These are phyloP conservation scores for Mycosphaerella sp. DNA, from an alignment of 2,329 filamentous ascomycete species.

Conservation along the genomic window DNA sequence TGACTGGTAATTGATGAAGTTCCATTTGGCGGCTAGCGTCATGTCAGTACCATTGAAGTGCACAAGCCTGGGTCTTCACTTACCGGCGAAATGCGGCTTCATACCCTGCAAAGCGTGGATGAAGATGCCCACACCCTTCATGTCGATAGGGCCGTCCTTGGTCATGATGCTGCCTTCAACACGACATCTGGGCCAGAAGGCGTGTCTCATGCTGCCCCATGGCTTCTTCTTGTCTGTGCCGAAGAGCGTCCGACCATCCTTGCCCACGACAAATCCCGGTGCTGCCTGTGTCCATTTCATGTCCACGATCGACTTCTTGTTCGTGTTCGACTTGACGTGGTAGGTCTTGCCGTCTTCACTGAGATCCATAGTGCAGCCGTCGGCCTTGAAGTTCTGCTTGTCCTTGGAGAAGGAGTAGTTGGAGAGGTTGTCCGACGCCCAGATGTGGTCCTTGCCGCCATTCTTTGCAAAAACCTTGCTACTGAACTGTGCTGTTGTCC, in stretches of 20 bases:
- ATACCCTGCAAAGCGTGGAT: conserved; percentile 88
- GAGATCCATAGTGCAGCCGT: conserved; percentile 76
- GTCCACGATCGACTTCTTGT: conserved; percentile 75
- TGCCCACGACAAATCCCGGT: conserved; percentile 78
- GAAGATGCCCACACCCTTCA: conserved; percentile 73
- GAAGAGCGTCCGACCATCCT: conserved; percentile 74
- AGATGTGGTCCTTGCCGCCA: conserved; percentile 65
- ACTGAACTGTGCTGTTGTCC: conserved; percentile 89
- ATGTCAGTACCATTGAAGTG: conserved; percentile 3
- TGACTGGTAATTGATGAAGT: conserved; percentile 86
- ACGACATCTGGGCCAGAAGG: conserved; percentile 85
- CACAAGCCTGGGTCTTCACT: conserved; percentile 21
- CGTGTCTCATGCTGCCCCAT: conserved; percentile 88
- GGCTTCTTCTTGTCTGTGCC: conserved; percentile 80
- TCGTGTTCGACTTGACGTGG: conserved; percentile 83
- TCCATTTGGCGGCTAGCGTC: conserved; percentile 68
- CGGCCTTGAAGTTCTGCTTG: conserved; percentile 75
- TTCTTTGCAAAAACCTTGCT: conserved; percentile 79
- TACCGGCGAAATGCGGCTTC: conserved; percentile 94
- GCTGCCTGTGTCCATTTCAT: conserved; percentile 68
- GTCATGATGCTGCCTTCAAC: conserved; percentile 81
- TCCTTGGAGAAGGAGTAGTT: conserved; percentile 81
- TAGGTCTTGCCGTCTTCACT: conserved; percentile 77
- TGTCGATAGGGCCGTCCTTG: conserved; percentile 70
- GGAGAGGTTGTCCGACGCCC: conserved; percentile 72